Percentiles rank a stretch among this genome's conserved stretches.
phyloP scores from a whole-genome alignment of 225 moss, liverwort and hornwort genomes.

The Straminergon stramineum region DNA sequence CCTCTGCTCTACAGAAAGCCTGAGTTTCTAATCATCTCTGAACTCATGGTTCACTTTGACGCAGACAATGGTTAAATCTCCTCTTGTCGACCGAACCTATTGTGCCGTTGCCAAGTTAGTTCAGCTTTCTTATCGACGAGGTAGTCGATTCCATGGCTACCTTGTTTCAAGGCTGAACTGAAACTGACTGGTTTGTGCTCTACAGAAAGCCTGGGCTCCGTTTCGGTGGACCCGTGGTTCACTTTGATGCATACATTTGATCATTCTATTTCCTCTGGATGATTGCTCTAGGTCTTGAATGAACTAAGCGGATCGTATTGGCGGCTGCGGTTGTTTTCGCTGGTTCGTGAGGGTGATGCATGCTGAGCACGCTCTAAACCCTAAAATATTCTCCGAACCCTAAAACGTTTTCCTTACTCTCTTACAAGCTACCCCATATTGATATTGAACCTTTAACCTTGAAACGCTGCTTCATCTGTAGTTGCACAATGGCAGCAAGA shows the following conservation, averaged over 20 bases:
- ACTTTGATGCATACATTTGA: slow-evolving; percentile 29
- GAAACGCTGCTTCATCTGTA: not conserved
- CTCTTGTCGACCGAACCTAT: not conserved
- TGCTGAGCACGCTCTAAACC: not conserved
- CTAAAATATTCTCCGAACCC: not conserved
- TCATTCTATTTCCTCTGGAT: not conserved
- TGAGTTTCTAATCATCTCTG: not conserved
- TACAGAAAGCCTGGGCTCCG: slow-evolving; percentile 38
- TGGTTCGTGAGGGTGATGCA: not conserved
- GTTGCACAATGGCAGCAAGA: not conserved
- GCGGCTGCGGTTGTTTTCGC: not conserved
- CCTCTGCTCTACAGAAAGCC: slow-evolving; percentile 8
- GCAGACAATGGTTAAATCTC: not conserved
- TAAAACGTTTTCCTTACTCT: not conserved
- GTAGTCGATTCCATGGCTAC: not conserved
- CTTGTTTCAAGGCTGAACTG: slow-evolving; percentile 3
- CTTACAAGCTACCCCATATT: not conserved
- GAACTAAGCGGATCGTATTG: not conserved
- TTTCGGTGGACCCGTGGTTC: slow-evolving; percentile 24
- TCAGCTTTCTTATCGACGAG: not conserved
- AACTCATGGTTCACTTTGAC: slow-evolving; percentile 17
- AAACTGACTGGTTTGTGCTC: slow-evolving; percentile 10
- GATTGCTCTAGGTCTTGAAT: not conserved
- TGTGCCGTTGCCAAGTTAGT: not conserved
- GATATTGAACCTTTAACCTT: not conserved